Conservation (phyloP, 1,284 basidiomycete genomes). For the Sutorius eximius region DNA sequence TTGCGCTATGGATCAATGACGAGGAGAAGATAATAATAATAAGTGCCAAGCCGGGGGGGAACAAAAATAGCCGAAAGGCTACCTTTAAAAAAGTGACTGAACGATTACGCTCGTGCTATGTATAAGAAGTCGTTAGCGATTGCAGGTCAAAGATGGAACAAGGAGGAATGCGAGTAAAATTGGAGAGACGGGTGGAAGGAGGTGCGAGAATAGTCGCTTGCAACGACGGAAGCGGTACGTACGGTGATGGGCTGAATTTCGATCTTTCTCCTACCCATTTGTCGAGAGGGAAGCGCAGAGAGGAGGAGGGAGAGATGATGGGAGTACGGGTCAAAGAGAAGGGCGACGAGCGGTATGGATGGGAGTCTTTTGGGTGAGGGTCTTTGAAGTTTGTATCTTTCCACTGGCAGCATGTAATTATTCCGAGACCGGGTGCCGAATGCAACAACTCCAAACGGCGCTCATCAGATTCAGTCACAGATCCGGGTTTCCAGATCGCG, state of each 20-base stretch:
- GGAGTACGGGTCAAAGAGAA: constrained; percentile 20
- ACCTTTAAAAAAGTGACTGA: constrained; percentile 91
- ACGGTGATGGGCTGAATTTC: constrained; percentile 86
- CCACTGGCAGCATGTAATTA: constrained; percentile 37
- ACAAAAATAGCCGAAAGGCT: constrained; percentile 51
- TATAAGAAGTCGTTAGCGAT: constrained; percentile 31
- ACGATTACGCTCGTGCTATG: constrained; percentile 86
- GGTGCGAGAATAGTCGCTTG: constrained; percentile 30
- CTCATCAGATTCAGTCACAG: constrained; percentile 34
- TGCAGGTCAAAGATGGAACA: constrained; percentile 33
- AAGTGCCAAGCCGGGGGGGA: constrained; percentile 44
- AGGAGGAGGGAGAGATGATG: constrained; percentile 19
- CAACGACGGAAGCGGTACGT: constrained; percentile 34
- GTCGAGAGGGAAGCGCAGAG: constrained; percentile 10
- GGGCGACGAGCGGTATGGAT: constrained; percentile 24
- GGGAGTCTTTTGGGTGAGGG: constrained; percentile 35
- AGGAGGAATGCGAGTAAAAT: constrained; percentile 26
- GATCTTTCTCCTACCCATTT: constrained; percentile 87
- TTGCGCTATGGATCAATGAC: constrained; percentile 57
- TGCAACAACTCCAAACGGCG: constrained; percentile 37
- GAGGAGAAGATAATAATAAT: constrained; percentile 40
- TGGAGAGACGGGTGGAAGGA: constrained; percentile 25
- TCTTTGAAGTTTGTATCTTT: constrained; percentile 38
- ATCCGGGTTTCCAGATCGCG: constrained; percentile 31
- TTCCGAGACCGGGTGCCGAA: constrained; percentile 40